phyloP scores from a whole-genome alignment of 768 basidiomycete species.

The Trametes punicea region DNA sequence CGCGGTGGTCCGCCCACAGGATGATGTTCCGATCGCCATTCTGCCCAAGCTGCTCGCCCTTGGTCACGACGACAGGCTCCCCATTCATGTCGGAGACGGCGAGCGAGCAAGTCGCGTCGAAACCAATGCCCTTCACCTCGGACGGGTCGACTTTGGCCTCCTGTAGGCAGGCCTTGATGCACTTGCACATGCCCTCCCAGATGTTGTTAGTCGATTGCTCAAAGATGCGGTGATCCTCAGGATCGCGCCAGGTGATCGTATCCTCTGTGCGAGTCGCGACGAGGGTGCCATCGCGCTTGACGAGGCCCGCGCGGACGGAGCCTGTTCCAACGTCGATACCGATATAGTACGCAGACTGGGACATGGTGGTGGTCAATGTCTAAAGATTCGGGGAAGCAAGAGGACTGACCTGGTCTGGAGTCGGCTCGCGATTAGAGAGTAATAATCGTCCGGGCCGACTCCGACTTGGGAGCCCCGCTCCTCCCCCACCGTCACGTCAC shows the following conservation, averaged over 20 bases:
- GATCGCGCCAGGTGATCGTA: constrained; percentile 85
- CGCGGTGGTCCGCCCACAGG: constrained; percentile 96
- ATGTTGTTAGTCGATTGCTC: constrained; percentile 93
- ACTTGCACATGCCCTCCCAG: constrained; percentile 66
- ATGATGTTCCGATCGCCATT: constrained; percentile 81
- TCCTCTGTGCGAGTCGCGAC: constrained; percentile 76
- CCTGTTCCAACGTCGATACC: constrained; percentile 91
- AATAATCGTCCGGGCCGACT: constrained; percentile 13
- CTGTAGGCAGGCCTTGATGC: constrained; percentile 60
- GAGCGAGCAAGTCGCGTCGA: constrained; percentile 96
- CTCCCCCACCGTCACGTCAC: not conserved
- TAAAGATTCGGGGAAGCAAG: not conserved
- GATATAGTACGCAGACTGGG: constrained; percentile 49
- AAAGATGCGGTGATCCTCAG: constrained; percentile 85
- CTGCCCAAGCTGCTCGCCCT: constrained; percentile 58
- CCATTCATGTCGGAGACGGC: constrained; percentile 80
- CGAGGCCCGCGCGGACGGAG: constrained; percentile 84
- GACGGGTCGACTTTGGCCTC: constrained; percentile 52
- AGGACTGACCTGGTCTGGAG: constrained; percentile 8
- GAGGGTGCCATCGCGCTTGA: constrained; percentile 64
- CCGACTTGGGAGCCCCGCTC: constrained; percentile 3
- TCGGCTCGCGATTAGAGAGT: not conserved
- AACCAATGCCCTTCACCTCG: constrained; percentile 82
- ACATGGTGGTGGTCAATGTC: constrained; percentile 19
- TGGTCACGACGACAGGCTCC: constrained; percentile 70